phyloP scores from a whole-genome alignment of 805 yeast species.

The Blastobotrys mokoenaii region DNA sequence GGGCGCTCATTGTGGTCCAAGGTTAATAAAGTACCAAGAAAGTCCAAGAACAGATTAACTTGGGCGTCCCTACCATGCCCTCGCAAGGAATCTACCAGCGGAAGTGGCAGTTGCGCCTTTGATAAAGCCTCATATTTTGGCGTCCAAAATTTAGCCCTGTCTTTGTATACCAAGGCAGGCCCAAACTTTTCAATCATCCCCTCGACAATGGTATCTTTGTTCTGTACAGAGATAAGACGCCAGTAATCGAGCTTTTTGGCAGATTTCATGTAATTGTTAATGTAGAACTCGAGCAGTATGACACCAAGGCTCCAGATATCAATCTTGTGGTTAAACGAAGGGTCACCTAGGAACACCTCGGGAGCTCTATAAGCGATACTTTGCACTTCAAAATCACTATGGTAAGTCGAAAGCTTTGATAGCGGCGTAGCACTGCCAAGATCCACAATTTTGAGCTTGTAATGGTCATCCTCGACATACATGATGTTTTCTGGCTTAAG shows the following conservation, averaged over 20 bases:
- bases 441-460: conserved; percentile 17
- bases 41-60: neutral
- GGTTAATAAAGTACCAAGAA: neutral
- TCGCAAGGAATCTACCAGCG: neutral
- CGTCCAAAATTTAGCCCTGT: neutral
- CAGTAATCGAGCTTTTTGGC: neutral
- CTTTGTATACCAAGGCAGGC: conserved; percentile 1
- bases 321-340: conserved; percentile 14
- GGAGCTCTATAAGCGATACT: conserved; percentile 21
- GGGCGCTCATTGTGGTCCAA: conserved; percentile 1
- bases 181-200: conserved; percentile 3
- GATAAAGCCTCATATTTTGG: neutral
- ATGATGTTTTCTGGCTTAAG: conserved; percentile 20
- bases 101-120: neutral
- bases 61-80: neutral
- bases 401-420: conserved; percentile 9
- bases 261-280: conserved; percentile 5
- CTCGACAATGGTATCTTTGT: neutral
- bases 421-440: conserved; percentile 17
- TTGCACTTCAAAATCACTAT: conserved; percentile 19
- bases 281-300: conserved; percentile 16
- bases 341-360: conserved; percentile 20
- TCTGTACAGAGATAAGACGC: neutral
- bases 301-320: conserved; percentile 23
- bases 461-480: conserved; percentile 2